Conservation (phyloP, 2,329 filamentous ascomycete genomes). For the Pyrenochaeta sp. region DNA sequence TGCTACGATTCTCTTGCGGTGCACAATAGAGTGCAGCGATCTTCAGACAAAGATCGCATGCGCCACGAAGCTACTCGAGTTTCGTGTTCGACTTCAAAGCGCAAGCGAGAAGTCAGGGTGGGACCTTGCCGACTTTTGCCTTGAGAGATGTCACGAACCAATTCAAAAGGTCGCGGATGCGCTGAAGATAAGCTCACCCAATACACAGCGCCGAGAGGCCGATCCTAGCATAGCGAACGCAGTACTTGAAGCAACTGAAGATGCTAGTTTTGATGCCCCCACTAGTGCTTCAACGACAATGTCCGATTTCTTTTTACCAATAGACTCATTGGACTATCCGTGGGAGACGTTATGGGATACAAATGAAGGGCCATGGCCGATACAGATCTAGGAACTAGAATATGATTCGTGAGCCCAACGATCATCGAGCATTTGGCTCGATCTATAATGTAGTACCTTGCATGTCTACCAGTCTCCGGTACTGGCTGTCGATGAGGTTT, state of each 20-base stretch:
- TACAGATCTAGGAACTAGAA: slow-evolving; percentile 13
- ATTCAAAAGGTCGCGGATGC: slow-evolving; percentile 27
- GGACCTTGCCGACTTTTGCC: slow-evolving; percentile 30
- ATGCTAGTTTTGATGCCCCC: neutral
- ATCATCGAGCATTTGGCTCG: too few species aligned
- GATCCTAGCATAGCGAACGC: neutral
- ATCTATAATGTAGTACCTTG: too few species aligned
- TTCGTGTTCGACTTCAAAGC: slow-evolving; percentile 12
- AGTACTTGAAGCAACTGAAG: neutral
- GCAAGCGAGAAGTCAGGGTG: slow-evolving; percentile 16
- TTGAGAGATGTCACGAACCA: slow-evolving; percentile 28
- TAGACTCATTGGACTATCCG: slow-evolving; percentile 22
- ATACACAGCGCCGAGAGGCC: neutral
- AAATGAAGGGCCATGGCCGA: slow-evolving; percentile 19
- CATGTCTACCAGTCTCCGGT: too few species aligned
- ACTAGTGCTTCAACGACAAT: neutral
- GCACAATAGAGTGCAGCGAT: slow-evolving; percentile 20
- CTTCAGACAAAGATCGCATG: slow-evolving; percentile 13
- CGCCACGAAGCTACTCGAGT: slow-evolving; percentile 9
- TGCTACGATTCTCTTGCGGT: slow-evolving; percentile 26
- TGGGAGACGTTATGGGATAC: slow-evolving; percentile 27
- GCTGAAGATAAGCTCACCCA: slow-evolving; percentile 1
- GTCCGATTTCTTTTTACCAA: slow-evolving; percentile 14
- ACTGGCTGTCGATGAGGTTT: too few species aligned
- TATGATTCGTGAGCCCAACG: too few species aligned